Evolutionary conservation across 345 rosid genomes (phyloP).

Genomic region (Orychophragmus violaceus): DNA sequence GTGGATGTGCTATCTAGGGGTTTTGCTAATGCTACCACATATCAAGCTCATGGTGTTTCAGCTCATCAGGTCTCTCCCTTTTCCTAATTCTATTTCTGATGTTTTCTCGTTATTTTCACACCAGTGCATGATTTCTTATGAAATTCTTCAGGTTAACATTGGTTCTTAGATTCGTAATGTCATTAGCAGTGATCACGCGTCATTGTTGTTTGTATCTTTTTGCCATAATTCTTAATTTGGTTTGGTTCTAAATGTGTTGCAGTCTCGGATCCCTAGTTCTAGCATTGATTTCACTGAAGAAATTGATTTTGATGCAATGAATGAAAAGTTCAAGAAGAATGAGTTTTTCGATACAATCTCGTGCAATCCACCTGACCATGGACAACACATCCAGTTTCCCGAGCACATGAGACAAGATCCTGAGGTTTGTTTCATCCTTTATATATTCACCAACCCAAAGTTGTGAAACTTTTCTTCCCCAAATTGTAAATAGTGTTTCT

Average conservation of each 20-base stretch:
- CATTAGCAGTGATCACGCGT: background rate
- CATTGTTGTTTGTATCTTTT: background rate
- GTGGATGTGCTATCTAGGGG: constrained; percentile 13
- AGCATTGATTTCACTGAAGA: constrained; percentile 39
- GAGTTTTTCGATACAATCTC: constrained; percentile 90
- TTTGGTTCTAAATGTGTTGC: constrained; percentile 23
- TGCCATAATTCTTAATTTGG: background rate
- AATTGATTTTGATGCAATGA: constrained; percentile 76
- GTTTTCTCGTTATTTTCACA: background rate
- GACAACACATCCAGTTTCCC: constrained; percentile 55
- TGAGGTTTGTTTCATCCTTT: constrained; percentile 44
- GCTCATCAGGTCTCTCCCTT: constrained; percentile 21
- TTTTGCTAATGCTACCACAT: background rate
- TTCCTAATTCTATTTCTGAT: background rate
- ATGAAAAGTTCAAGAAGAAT: constrained; percentile 65
- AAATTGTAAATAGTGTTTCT: background rate
- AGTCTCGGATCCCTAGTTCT: constrained; percentile 33
- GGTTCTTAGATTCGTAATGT: background rate
- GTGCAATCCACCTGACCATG: constrained; percentile 39
- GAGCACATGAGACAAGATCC: constrained; percentile 70
- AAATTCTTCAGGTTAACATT: background rate
- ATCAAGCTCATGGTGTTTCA: constrained; percentile 24
- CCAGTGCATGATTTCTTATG: constrained; percentile 3
- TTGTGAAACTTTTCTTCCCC: background rate
- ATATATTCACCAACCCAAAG: background rate